phyloP scores from a whole-genome alignment of 2,329 filamentous ascomycete species.

The Penicillium sp. region DNA sequence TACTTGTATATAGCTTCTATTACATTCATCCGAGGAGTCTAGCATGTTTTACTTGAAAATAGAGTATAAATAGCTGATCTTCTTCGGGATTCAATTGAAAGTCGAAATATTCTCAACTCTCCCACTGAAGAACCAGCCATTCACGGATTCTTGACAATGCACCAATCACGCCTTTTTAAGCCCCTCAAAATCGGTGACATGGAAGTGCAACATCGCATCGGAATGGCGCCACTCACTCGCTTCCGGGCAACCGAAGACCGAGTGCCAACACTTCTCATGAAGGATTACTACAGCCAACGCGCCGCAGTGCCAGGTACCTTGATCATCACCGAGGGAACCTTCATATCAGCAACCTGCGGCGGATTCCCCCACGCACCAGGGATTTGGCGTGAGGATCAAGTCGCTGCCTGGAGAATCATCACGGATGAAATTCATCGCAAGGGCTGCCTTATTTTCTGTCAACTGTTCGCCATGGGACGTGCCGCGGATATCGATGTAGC shows the following conservation, averaged over 20 bases:
- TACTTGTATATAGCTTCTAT: neutral
- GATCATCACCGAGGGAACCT: conserved; percentile 50
- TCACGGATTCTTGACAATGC: neutral
- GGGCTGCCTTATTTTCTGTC: neutral
- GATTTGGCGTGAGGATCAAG: neutral
- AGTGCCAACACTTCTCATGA: conserved; percentile 34
- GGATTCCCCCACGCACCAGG: conserved; percentile 23
- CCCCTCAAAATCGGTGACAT: neutral
- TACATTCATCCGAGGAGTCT: neutral
- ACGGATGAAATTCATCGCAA: neutral
- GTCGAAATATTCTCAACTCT: neutral
- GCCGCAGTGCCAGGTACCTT: conserved; percentile 47
- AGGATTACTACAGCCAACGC: conserved; percentile 48
- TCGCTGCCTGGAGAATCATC: neutral
- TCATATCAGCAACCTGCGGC: conserved; percentile 40
- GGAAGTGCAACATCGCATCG: conserved; percentile 38
- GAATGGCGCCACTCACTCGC: conserved; percentile 44
- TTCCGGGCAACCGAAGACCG: conserved; percentile 43
- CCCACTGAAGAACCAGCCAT: neutral
- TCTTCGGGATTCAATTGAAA: neutral
- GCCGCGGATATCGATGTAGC: neutral
- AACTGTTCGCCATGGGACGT: neutral
- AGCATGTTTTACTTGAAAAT: neutral
- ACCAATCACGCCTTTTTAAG: neutral
- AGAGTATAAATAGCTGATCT: neutral